phyloP scores from a whole-genome alignment of 78 protist species.

The Dictyostelium discoideum region dicty_2.7 NC_007088.5:549501-550000 shows the following conservation, averaged over 20 bases:
- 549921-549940: neutral
- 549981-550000: neutral
- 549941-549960: neutral
- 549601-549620: neutral
- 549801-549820: neutral
- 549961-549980: neutral
- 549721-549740: neutral
- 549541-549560: neutral
- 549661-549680: conserved; percentile 13
- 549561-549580: neutral
- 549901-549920: neutral
- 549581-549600: conserved; percentile 50
- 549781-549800: neutral
- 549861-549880: neutral
- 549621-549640: neutral
- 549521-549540: neutral
- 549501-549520: neutral
- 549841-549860: neutral
- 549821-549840: neutral
- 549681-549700: conserved; percentile 51
- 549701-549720: conserved; percentile 15
- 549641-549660: conserved; percentile 3
- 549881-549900: neutral
- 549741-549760: conserved; percentile 2
- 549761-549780: conserved; percentile 16